phyloP scores from a whole-genome alignment of 495 filamentous ascomycete species.

The Alectoria sarmentosa region DNA sequence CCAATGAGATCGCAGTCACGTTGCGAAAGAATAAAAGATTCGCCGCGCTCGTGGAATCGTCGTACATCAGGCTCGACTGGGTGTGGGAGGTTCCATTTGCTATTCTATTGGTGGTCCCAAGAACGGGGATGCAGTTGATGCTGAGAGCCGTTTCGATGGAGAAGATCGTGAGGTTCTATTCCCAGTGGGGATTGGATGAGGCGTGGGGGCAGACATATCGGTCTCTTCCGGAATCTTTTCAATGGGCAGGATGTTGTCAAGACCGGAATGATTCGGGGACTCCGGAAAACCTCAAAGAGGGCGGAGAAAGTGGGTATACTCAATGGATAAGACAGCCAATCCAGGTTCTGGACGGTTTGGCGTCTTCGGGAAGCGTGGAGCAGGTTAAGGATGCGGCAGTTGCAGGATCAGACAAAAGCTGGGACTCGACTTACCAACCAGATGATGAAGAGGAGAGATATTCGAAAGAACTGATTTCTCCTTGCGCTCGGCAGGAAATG shows the following conservation, averaged over 20 bases:
- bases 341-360: background rate
- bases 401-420: background rate
- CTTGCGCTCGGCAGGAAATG: background rate
- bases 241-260: background rate
- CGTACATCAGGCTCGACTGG: constrained; percentile 1
- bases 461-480: background rate
- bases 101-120: background rate
- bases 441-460: background rate
- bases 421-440: background rate
- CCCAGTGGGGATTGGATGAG: background rate
- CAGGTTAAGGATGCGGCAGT: background rate
- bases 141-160: constrained; percentile 1
- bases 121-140: constrained; percentile 3
- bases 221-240: background rate
- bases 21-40: constrained; percentile 6
- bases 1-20: background rate
- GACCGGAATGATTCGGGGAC: background rate
- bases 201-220: background rate
- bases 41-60: background rate
- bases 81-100: constrained; percentile 3
- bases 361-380: background rate
- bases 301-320: background rate
- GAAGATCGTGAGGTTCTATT: constrained; percentile 3
- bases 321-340: background rate
- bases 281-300: background rate